Conservation (phyloP, 2,329 filamentous ascomycete species). For the Exophiala lecanii-corni region DNA sequence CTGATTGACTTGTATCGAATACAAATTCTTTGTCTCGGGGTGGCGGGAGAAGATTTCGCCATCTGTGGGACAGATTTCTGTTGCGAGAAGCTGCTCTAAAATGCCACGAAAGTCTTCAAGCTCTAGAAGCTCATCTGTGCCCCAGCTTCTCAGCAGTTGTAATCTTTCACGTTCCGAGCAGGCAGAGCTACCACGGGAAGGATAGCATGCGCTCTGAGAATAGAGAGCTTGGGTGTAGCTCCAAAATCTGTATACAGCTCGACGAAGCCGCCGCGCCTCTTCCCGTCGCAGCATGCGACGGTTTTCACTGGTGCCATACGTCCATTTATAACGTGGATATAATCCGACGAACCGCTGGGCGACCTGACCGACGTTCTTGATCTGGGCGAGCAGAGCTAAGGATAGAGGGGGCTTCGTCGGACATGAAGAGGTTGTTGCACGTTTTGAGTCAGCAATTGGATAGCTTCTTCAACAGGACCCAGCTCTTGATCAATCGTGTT, state of each 20-base stretch:
- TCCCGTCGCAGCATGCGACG: constrained; percentile 48
- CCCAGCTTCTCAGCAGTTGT: constrained; percentile 56
- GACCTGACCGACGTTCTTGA: constrained; percentile 50
- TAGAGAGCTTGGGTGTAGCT: constrained; percentile 57
- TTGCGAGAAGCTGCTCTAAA: constrained; percentile 53
- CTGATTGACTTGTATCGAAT: constrained; percentile 4
- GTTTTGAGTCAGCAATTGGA: constrained; percentile 59
- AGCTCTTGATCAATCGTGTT: constrained; percentile 52
- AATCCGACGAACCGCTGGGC: constrained; percentile 56
- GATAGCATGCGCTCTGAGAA: constrained; percentile 40
- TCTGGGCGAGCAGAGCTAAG: constrained; percentile 51
- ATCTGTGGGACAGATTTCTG: constrained; percentile 59
- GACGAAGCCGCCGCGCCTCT: constrained; percentile 50
- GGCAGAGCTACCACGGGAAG: not conserved
- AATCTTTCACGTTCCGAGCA: constrained; percentile 41
- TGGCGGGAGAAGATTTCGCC: constrained; percentile 36
- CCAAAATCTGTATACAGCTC: constrained; percentile 59
- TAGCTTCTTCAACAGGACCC: constrained; percentile 54
- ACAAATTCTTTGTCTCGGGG: constrained; percentile 9
- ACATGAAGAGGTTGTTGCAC: constrained; percentile 54
- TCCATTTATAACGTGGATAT: constrained; percentile 62
- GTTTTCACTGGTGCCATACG: constrained; percentile 48
- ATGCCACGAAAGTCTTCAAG: constrained; percentile 55
- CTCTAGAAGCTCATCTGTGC: constrained; percentile 50
- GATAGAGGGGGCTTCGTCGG: constrained; percentile 51